Evolutionary conservation across 164 flowering plant genomes (phyloP).

Genomic region (Tinospora cordifolia): DNA sequence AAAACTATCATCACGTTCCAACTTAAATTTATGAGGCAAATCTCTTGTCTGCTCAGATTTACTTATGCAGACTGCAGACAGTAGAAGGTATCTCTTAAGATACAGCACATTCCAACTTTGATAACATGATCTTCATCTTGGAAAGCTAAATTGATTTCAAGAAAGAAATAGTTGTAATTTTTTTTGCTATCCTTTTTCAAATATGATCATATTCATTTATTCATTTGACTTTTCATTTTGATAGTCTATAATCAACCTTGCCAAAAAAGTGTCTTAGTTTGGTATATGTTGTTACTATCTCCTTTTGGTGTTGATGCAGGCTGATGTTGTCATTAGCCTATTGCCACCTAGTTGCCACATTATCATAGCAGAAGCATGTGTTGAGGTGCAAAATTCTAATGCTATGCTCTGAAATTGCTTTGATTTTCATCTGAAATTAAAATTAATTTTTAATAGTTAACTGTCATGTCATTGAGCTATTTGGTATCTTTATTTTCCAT

Average conservation of each 20-base stretch:
- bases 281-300: neutral
- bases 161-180: neutral
- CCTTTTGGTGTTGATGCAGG: constrained; percentile 43
- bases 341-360: constrained; percentile 73
- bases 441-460: neutral
- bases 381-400: constrained; percentile 45
- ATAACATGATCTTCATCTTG: neutral
- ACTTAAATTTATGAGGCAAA: neutral
- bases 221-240: neutral
- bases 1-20: neutral
- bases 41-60: neutral
- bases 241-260: neutral
- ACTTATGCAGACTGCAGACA: too few species aligned
- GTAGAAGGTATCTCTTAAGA: too few species aligned
- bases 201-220: neutral
- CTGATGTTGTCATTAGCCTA: constrained; percentile 85
- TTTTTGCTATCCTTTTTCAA: neutral
- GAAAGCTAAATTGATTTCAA: neutral
- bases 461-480: neutral
- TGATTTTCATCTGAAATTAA: neutral
- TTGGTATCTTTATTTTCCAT: constrained; percentile 12
- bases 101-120: neutral
- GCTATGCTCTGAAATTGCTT: neutral
- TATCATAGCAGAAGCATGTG: constrained; percentile 69
- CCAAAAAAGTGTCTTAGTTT: neutral